These are phyloP conservation scores for Suillus lakei DNA, from an alignment of 768 basidiomycete genomes.

Conservation along the genomic window DNA sequence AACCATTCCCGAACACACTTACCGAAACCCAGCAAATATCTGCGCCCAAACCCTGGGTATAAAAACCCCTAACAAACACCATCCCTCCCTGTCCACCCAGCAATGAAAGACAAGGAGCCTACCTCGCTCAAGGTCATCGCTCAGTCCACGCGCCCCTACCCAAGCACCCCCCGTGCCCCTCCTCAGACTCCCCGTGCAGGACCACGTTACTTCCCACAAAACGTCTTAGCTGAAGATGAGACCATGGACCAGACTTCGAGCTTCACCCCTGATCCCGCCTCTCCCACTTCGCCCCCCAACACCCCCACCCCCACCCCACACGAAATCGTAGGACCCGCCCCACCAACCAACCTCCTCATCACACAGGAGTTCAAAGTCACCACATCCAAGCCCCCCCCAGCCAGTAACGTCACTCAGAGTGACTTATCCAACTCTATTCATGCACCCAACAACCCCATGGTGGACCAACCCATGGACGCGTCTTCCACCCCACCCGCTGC, in stretches of 20 bases:
- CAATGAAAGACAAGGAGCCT: too few species aligned
- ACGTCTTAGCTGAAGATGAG: fast-evolving
- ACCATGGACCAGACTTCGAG: background rate
- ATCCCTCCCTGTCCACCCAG: too few species aligned
- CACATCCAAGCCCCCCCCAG: fast-evolving
- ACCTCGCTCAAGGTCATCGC: too few species aligned
- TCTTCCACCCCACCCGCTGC: background rate
- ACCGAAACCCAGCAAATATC: too few species aligned
- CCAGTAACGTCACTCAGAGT: background rate
- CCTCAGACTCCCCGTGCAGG: too few species aligned
- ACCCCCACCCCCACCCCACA: background rate
- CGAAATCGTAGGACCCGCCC: background rate
- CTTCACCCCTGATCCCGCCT: background rate
- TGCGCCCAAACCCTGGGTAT: too few species aligned
- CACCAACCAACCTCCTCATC: background rate
- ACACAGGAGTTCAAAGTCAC: background rate
- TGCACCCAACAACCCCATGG: background rate
- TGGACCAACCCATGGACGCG: background rate
- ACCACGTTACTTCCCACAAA: background rate
- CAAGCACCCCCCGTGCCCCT: fast-evolving
- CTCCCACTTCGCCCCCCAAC: background rate
- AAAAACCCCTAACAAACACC: too few species aligned
- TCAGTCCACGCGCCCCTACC: background rate
- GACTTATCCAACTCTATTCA: background rate
- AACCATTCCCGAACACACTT: too few species aligned